Conservation (phyloP, 805 yeast species). For the Torulaspora microellipsoides region DNA sequence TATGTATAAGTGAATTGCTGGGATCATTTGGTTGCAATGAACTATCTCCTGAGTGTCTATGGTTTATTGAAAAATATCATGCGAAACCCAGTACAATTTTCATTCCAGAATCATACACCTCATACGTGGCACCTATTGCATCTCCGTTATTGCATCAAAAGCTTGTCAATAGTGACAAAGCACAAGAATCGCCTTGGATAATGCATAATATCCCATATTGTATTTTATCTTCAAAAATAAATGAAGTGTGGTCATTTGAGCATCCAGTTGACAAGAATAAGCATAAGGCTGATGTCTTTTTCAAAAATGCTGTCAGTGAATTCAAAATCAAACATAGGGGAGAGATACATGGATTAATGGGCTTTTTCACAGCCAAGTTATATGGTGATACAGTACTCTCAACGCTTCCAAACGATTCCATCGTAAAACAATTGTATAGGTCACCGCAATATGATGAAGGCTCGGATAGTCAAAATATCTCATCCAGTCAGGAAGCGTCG, state of each 20-base stretch:
- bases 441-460: neutral
- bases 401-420: conserved; percentile 26
- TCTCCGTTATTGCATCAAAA: conserved; percentile 48
- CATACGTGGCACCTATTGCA: conserved; percentile 63
- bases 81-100: conserved; percentile 43
- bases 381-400: conserved; percentile 48
- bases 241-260: conserved; percentile 56
- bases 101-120: conserved; percentile 57
- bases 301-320: conserved; percentile 30
- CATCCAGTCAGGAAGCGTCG: conserved; percentile 42
- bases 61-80: conserved; percentile 40
- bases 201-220: conserved; percentile 41
- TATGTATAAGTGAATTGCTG: conserved; percentile 74
- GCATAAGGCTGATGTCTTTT: conserved; percentile 12
- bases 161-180: conserved; percentile 24
- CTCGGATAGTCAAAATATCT: conserved; percentile 30
- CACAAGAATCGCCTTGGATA: conserved; percentile 44
- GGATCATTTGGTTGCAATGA: conserved; percentile 96
- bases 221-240: conserved; percentile 42
- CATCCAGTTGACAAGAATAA: conserved; percentile 42
- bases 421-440: conserved; percentile 10
- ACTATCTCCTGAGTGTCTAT: conserved; percentile 75
- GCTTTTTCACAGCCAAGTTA: conserved; percentile 68
- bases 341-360: conserved; percentile 67
- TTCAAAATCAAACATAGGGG: conserved; percentile 48